Evolutionary conservation across 805 yeast species (phyloP), one percentile per base, ranked within the genome.

Genomic region (Aciculoconidium aculeatum): DNA sequence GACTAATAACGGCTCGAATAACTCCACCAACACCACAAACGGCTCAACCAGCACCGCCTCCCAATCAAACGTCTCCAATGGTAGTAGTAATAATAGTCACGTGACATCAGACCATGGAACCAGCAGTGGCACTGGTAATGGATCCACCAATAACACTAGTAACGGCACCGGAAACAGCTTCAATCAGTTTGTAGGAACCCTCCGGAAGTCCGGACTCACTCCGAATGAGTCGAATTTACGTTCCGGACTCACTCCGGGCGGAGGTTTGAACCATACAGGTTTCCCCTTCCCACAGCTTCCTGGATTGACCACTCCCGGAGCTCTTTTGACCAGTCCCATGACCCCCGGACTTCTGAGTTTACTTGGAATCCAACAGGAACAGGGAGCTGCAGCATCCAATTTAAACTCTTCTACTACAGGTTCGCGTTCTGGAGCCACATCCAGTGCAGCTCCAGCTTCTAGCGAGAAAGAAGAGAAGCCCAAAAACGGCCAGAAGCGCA

Each of bases 201-300:
- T 60, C 28, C 47, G 64, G 20, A 61, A 73, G 37, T 51, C 83
- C 0, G 90, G 86, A 0, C 59, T 84, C 25, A 79, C 87, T 0
- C 92, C 92, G 3, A 81, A 77, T 51, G 94, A 83, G 47, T 72
- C 85, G 4, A 70, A 76, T 28, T 41, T 84, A 28, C 65, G 94
- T 40, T 65, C 83, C 0, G 90, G 92, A 0, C 50, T 80, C 15
- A 78, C 88, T 0, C 88, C 88, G 0, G 83, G 77, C 2, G 56
- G 48, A 1, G 25, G 25, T n/a, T 35, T 49, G 18, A 46, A 38
- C 29, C 51, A 40, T 9, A 37, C 38, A 6, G 68, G 62, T n/a
- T 54, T 57, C 49, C 49, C 66, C 19, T 50, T 65, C 32, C 51
- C 57, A 21, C 55, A 32, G 27, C 65, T 37, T 35, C 70, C 47